A percentile compares a stretch with the other conserved stretches of the same genome.
Evolutionary conservation across 768 basidiomycete species (phyloP).

Genomic region (Leccinum arenicola): DNA sequence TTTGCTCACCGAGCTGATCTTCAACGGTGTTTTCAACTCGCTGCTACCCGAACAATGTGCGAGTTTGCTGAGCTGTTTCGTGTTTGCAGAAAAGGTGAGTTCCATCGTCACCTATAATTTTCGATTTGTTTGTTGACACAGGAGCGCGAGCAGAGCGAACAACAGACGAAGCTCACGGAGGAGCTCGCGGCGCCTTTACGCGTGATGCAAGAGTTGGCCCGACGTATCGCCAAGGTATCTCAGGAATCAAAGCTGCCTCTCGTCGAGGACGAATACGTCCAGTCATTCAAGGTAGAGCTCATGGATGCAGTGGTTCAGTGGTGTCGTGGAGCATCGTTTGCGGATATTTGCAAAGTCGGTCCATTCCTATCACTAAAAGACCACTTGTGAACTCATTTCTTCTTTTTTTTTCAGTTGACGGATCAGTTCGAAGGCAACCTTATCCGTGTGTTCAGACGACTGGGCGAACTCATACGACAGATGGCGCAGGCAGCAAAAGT

Average conservation of each 20-base stretch:
- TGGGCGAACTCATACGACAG: constrained; percentile 92
- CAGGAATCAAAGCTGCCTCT: constrained; percentile 88
- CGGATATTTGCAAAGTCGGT: constrained; percentile 90
- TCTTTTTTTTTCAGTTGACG: constrained; percentile 57
- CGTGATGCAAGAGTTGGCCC: constrained; percentile 92
- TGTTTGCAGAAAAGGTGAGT: constrained; percentile 91
- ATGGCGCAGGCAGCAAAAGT: constrained; percentile 96
- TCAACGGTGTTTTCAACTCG: constrained; percentile 94
- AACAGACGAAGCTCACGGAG: constrained; percentile 82
- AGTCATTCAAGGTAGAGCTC: constrained; percentile 96
- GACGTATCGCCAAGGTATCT: constrained; percentile 95
- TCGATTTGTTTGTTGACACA: not conserved
- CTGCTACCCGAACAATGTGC: constrained; percentile 90
- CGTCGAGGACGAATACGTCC: constrained; percentile 92
- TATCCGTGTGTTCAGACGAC: constrained; percentile 91
- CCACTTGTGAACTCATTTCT: not conserved
- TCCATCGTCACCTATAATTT: not conserved
- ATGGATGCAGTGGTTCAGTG: constrained; percentile 98
- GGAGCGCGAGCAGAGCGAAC: constrained; percentile 62
- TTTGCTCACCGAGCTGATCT: constrained; percentile 92
- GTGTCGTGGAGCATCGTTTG: constrained; percentile 97
- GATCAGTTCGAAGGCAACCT: constrained; percentile 97
- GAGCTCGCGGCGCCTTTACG: constrained; percentile 91
- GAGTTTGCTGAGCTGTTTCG: constrained; percentile 94
- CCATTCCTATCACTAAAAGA: not conserved